phyloP scores from a whole-genome alignment of 495 filamentous ascomycete species.

The Astrocystis sublimbata region DNA sequence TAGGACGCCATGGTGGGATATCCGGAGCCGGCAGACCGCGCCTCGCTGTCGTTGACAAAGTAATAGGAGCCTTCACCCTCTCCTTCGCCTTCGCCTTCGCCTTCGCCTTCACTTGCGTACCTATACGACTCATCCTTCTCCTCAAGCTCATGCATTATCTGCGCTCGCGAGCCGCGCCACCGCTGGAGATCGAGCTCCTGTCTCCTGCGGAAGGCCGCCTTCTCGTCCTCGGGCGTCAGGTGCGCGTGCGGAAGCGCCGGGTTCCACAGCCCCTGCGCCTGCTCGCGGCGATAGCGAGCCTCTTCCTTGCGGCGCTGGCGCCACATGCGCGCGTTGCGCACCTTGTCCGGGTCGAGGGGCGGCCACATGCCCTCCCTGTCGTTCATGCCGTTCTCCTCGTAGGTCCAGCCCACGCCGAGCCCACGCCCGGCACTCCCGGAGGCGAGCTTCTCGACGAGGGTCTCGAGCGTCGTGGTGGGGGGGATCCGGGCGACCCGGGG shows the following conservation, averaged over 20 bases:
- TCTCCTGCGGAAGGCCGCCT: constrained; percentile 41
- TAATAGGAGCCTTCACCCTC: constrained; percentile 31
- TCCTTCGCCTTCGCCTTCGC: constrained; percentile 34
- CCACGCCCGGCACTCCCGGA: constrained; percentile 13
- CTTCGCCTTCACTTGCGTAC: constrained; percentile 30
- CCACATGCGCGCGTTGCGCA: constrained; percentile 49
- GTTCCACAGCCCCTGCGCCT: constrained; percentile 38
- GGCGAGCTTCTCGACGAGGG: not conserved
- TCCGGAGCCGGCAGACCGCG: constrained; percentile 23
- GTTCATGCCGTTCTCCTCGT: constrained; percentile 86
- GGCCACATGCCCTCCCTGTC: constrained; percentile 71
- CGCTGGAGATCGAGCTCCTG: constrained; percentile 31
- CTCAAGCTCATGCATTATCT: constrained; percentile 43
- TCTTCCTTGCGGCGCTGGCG: constrained; percentile 33
- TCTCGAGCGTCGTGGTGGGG: not conserved
- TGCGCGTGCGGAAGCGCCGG: constrained; percentile 5
- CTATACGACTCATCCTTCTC: constrained; percentile 45
- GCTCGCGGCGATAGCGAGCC: constrained; percentile 56
- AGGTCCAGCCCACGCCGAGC: constrained; percentile 58
- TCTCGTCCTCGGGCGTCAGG: constrained; percentile 47
- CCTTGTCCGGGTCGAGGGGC: constrained; percentile 84
- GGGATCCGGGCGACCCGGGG: constrained; percentile 30
- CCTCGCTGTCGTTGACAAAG: constrained; percentile 33
- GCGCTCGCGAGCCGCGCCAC: constrained; percentile 22
- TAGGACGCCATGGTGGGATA: not conserved